phyloP scores from a whole-genome alignment of 2,329 filamentous ascomycete species.

The Scytalidium sp. region DNA sequence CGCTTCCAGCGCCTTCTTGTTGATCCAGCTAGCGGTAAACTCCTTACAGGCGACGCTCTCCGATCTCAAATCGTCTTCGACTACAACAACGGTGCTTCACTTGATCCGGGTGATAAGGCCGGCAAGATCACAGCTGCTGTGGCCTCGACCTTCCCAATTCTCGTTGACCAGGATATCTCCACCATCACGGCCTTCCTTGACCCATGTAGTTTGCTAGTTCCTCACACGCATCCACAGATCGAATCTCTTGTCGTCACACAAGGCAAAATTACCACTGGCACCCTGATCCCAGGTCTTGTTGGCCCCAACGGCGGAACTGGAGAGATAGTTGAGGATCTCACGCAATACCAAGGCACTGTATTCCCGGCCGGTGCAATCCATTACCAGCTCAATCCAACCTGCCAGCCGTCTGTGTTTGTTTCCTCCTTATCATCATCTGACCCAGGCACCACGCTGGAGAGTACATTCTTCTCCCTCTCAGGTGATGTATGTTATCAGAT shows the following conservation, averaged over 20 bases:
- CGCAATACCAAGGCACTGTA: conserved; percentile 1
- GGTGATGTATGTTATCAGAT: conserved; percentile 1
- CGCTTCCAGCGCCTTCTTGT: conserved; percentile 1
- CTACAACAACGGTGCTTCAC: neutral
- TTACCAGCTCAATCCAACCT: conserved; percentile 1
- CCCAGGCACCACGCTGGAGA: neutral
- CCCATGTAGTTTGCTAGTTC: conserved; percentile 1
- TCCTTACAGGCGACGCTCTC: neutral
- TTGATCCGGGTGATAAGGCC: neutral
- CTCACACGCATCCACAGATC: neutral
- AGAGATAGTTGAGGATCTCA: neutral
- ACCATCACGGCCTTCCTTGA: conserved; percentile 1
- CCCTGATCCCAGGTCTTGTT: conserved; percentile 1
- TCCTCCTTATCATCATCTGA: neutral
- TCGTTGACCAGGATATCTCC: conserved; percentile 2
- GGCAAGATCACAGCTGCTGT: conserved; percentile 1
- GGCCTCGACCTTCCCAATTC: conserved; percentile 1
- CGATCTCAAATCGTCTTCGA: conserved; percentile 1
- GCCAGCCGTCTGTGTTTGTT: conserved; percentile 1
- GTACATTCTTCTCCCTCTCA: neutral
- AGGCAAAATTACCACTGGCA: conserved; percentile 1
- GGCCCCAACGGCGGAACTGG: conserved; percentile 1
- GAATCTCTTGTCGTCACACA: conserved; percentile 2
- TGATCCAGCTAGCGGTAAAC: neutral
- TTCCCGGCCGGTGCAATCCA: conserved; percentile 2